Evolutionary conservation across 495 filamentous ascomycete species (phyloP), one percentile per base, ranked within the genome.

Genomic region (Penicillium canariense): DNA sequence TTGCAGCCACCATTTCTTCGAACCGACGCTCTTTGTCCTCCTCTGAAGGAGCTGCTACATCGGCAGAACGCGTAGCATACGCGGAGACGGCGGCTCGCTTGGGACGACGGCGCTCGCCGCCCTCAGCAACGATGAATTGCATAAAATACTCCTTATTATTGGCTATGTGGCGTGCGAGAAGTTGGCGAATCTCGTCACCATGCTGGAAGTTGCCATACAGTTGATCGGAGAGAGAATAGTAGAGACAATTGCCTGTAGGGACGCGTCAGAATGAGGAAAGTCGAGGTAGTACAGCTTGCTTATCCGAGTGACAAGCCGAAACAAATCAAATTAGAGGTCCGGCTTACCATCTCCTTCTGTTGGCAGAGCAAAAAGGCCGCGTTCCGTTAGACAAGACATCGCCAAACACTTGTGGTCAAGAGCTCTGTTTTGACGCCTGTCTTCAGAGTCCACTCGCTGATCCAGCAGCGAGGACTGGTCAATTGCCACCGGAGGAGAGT

Each of bases 171-270:
- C 78, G 59, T 32, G 89, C 83, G 1, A 87, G 78, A 27, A 62
- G 69, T 15, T 73, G 67, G 26, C 88, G 87, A 55, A 90, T 84
- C 47, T 79, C 73, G 14, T 68, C 60, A 56, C 83, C 82, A 48
- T 80, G 69, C 57, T 70, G 68, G 61, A 87, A 84, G 56, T 82
- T 69, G 32, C 85, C 87, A 59, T 84, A 86, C 44, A 90, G 62
- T 75, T 90, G 88, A 62, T 91, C 88, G 49, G 84, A 87, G 28
- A 90, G 76, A 38, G 88, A 86, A 67, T 89, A 85, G 67, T 90
- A 91, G 26, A 90, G 80, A 66, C 87, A 91, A 68, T 90, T 87
- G 32, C 86, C 86, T 87, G 43, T 58, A 12, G 18, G 60, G 58
- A 68, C 48, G 59, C 50, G 65, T 58, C 51, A 67, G 57, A 56